Evolutionary conservation across 2,329 filamentous ascomycete species (phyloP).

Genomic region (Aspergillus costaricaensis): DNA sequence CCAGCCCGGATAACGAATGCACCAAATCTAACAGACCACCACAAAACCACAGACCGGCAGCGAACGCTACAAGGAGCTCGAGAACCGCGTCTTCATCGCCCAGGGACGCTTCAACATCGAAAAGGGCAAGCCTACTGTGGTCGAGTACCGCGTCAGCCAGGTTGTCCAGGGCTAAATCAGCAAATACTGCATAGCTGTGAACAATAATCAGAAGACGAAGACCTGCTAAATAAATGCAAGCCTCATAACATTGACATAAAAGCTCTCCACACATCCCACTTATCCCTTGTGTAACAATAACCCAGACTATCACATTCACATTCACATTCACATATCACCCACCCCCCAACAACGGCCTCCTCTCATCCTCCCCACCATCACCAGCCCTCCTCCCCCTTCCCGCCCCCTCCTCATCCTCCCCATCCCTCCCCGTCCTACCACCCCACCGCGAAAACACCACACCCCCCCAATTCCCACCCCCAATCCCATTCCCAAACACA

Average conservation of each 20-base stretch:
- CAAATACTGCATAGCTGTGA: neutral
- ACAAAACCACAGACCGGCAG: slow-evolving; percentile 43
- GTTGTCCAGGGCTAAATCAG: slow-evolving; percentile 28
- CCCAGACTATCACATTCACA: neutral
- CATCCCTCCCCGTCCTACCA: slow-evolving; percentile 13
- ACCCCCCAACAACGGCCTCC: slow-evolving; percentile 29
- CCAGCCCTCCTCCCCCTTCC: too few relatives aligned
- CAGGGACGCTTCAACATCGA: slow-evolving; percentile 44
- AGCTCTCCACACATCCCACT: neutral
- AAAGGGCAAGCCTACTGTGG: slow-evolving; percentile 38
- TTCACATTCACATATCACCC: neutral
- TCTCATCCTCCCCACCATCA: slow-evolving; percentile 22
- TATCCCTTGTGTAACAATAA: too few relatives aligned
- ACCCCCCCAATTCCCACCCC: neutral
- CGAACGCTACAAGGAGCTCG: slow-evolving; percentile 44
- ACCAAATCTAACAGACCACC: neutral
- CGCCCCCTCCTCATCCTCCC: slow-evolving; percentile 7
- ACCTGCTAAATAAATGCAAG: neutral
- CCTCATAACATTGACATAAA: neutral
- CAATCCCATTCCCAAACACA: neutral
- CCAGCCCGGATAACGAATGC: neutral
- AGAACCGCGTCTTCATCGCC: slow-evolving; percentile 44
- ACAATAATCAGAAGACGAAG: neutral
- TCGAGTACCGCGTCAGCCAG: slow-evolving; percentile 48
- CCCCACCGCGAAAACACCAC: slow-evolving; percentile 5